phyloP scores from a whole-genome alignment of 2,329 filamentous ascomycete species.

The Colletotrichum sp. region DNA sequence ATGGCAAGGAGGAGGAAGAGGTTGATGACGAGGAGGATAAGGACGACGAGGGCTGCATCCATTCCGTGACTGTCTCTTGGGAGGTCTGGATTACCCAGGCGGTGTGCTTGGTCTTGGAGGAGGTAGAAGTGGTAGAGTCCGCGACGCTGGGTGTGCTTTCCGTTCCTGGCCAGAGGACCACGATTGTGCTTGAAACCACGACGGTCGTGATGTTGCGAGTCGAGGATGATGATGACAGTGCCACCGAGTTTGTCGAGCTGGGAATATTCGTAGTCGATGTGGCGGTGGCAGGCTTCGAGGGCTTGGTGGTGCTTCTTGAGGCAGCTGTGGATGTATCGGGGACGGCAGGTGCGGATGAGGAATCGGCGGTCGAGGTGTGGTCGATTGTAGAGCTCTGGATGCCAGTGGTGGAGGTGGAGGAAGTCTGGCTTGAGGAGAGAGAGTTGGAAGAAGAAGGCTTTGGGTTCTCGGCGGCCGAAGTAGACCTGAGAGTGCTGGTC shows the following conservation, averaged over 20 bases:
- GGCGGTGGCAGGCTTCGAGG: background rate
- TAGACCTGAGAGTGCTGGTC: background rate
- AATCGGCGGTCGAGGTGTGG: background rate
- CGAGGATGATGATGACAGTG: background rate
- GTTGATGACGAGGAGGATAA: background rate
- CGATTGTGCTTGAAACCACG: background rate
- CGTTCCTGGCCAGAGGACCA: background rate
- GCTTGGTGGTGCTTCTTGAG: background rate
- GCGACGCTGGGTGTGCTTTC: background rate
- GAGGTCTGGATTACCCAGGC: background rate
- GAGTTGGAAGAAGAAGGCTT: background rate
- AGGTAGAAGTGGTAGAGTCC: fast-evolving
- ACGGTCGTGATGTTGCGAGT: background rate
- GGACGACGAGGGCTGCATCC: fast-evolving
- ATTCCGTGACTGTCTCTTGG: background rate
- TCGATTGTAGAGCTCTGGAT: background rate
- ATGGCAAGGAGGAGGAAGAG: background rate
- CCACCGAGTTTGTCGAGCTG: no score
- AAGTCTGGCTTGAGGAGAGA: background rate
- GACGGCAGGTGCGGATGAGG: background rate
- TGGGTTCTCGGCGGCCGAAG: fast-evolving
- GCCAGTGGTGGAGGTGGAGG: background rate
- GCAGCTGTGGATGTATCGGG: background rate
- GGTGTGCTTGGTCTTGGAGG: fast-evolving
- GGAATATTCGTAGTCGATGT: background rate